phyloP scores from a whole-genome alignment of 805 yeast species.

The Spathaspora girioi region DNA sequence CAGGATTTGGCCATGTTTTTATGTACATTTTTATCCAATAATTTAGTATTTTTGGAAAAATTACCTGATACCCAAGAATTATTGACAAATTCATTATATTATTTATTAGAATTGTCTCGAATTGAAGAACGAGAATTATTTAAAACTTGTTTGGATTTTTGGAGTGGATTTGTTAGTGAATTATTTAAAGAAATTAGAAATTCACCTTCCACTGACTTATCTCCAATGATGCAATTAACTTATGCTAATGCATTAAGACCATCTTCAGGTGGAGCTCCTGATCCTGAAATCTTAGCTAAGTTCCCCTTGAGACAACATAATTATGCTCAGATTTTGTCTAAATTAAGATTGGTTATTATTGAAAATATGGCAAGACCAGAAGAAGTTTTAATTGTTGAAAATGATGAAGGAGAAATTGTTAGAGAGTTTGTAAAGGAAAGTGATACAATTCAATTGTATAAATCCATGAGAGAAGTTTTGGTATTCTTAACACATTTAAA shows the following conservation, averaged over 20 bases:
- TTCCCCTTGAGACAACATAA: slow-evolving; percentile 83
- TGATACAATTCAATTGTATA: slow-evolving; percentile 93
- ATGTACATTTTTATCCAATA: slow-evolving; percentile 77
- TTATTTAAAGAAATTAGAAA: slow-evolving; percentile 83
- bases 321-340: slow-evolving; percentile 74
- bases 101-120: slow-evolving; percentile 78
- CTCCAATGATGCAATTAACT: slow-evolving; percentile 72
- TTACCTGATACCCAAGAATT: slow-evolving; percentile 46
- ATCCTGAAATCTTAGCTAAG: slow-evolving; percentile 73
- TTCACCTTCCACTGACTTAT: slow-evolving; percentile 65
- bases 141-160: slow-evolving; percentile 92
- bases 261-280: slow-evolving; percentile 74
- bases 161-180: slow-evolving; percentile 82
- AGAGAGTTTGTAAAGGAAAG: slow-evolving; percentile 95
- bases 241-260: slow-evolving; percentile 37
- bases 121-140: slow-evolving; percentile 95
- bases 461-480: slow-evolving; percentile 91
- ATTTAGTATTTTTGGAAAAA: slow-evolving; percentile 61
- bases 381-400: slow-evolving; percentile 94
- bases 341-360: slow-evolving; percentile 86
- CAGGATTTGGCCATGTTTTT: slow-evolving; percentile 94
- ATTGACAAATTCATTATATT: slow-evolving; percentile 69
- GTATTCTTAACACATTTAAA: slow-evolving; percentile 95
- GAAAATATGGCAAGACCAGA: slow-evolving; percentile 99
- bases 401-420: slow-evolving; percentile 98